A percentile compares a stretch with the other conserved stretches of the same genome.
These are phyloP conservation scores for Diplosphaera chodatii DNA, from an alignment of 139 green algal genomes.

Conservation along the genomic window DNA sequence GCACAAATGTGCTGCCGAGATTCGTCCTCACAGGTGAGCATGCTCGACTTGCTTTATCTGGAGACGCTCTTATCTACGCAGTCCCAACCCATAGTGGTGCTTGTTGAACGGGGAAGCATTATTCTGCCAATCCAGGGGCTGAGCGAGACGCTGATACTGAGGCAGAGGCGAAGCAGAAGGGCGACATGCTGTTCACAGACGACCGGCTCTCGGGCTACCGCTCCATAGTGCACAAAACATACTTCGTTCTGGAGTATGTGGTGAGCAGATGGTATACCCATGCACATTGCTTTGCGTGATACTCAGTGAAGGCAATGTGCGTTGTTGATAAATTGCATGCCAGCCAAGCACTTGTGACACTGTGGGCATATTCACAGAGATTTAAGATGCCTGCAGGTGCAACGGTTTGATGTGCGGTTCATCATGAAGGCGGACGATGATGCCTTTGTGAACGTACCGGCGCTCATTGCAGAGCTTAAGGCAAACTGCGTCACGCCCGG, in stretches of 20 bases:
- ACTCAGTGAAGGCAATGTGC: too few relatives aligned
- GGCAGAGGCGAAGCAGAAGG: background rate
- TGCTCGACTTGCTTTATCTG: too few relatives aligned
- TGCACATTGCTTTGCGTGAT: too few relatives aligned
- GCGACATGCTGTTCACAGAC: slow-evolving; percentile 1
- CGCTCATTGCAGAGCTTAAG: background rate
- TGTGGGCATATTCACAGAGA: too few relatives aligned
- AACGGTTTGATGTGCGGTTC: slow-evolving; percentile 8
- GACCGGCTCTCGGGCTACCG: background rate
- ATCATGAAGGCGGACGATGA: slow-evolving; percentile 12
- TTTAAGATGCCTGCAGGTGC: background rate
- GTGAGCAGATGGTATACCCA: background rate
- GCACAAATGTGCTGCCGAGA: background rate
- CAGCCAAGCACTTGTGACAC: too few relatives aligned
- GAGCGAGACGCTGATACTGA: background rate
- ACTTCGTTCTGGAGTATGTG: background rate
- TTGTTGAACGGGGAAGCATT: too few relatives aligned
- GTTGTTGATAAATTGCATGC: too few relatives aligned
- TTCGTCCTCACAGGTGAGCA: background rate
- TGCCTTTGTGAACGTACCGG: slow-evolving; percentile 1
- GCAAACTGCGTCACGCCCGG: slow-evolving; percentile 4
- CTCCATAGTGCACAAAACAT: background rate
- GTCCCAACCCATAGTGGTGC: too few relatives aligned
- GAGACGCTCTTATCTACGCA: too few relatives aligned
- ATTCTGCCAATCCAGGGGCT: background rate